Conservation (phyloP, 768 basidiomycete genomes). For the Nevesoporus exiguus region DNA sequence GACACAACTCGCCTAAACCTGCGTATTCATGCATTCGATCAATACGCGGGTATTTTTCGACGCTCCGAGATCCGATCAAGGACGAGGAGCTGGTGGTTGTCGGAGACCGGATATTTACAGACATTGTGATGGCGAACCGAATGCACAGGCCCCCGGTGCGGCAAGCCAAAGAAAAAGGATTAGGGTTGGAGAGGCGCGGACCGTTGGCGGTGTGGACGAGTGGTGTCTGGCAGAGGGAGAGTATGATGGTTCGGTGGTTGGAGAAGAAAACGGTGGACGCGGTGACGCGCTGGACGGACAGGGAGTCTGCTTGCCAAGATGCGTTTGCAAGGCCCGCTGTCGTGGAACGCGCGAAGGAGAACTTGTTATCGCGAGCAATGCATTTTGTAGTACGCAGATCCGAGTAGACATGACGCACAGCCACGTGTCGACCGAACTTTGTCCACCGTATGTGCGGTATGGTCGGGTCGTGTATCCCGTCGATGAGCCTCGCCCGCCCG, state of each 20-base stretch:
- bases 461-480: not conserved
- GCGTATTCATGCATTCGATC: slow-evolving; percentile 67
- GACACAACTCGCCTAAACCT: slow-evolving; percentile 76
- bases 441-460: not conserved
- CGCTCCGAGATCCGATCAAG: slow-evolving; percentile 50
- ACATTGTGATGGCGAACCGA: slow-evolving; percentile 81
- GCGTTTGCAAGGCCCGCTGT: not conserved
- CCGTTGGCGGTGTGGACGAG: slow-evolving; percentile 71
- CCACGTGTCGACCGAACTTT: not conserved
- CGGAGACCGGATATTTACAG: slow-evolving; percentile 92
- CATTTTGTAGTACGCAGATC: not conserved
- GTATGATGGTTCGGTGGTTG: slow-evolving; percentile 55
- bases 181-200: slow-evolving; percentile 28
- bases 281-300: slow-evolving; percentile 40
- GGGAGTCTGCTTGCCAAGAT: not conserved
- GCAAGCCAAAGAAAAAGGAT: not conserved
- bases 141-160: slow-evolving; percentile 36
- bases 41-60: slow-evolving; percentile 74
- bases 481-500: not conserved
- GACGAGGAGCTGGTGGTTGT: slow-evolving; percentile 74
- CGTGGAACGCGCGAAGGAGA: not conserved
- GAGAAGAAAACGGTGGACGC: slow-evolving; percentile 50
- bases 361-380: not conserved
- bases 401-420: not conserved
- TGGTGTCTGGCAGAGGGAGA: slow-evolving; percentile 65